Percentiles rank a stretch among this genome's conserved stretches.
Conservation (phyloP, 1,139 yeast genomes). For the Arxiozyma bovina region DNA sequence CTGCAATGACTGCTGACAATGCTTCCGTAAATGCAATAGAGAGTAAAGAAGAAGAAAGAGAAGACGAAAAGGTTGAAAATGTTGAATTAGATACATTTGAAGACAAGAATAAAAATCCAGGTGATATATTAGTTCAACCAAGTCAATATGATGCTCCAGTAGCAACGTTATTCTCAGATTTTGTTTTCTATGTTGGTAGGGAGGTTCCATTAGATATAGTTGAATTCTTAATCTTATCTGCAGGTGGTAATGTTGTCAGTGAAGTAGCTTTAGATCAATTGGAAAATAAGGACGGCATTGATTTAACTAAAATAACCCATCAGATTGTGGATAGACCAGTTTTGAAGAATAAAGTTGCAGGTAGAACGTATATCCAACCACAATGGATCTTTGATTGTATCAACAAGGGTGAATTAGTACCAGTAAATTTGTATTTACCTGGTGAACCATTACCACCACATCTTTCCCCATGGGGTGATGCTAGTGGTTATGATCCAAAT, state of each 20-base stretch:
- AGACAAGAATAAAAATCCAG: constrained; percentile 51
- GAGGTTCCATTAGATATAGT: constrained; percentile 90
- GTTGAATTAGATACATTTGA: constrained; percentile 63
- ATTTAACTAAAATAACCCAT: constrained; percentile 70
- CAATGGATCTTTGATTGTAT: constrained; percentile 96
- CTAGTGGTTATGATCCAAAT: constrained; percentile 80
- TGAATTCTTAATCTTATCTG: constrained; percentile 78
- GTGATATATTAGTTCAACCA: constrained; percentile 79
- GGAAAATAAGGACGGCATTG: constrained; percentile 38
- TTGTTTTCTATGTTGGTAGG: constrained; percentile 82
- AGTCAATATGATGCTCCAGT: constrained; percentile 48
- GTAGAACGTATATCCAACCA: constrained; percentile 91
- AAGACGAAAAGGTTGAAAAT: constrained; percentile 36
- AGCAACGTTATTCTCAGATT: constrained; percentile 58
- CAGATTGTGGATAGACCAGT: constrained; percentile 92
- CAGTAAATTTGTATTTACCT: constrained; percentile 78
- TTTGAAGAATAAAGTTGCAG: constrained; percentile 66
- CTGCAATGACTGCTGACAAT: constrained; percentile 35
- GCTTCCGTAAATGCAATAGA: constrained; percentile 30
- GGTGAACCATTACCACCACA: constrained; percentile 97
- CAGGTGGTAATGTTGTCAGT: constrained; percentile 80
- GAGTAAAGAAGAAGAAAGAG: constrained; percentile 33
- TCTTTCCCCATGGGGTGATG: constrained; percentile 98
- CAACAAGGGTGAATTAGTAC: constrained; percentile 63
- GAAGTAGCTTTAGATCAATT: constrained; percentile 83